Conservation (phyloP, 768 basidiomycete genomes). For the Leccinum ochraceum region DNA sequence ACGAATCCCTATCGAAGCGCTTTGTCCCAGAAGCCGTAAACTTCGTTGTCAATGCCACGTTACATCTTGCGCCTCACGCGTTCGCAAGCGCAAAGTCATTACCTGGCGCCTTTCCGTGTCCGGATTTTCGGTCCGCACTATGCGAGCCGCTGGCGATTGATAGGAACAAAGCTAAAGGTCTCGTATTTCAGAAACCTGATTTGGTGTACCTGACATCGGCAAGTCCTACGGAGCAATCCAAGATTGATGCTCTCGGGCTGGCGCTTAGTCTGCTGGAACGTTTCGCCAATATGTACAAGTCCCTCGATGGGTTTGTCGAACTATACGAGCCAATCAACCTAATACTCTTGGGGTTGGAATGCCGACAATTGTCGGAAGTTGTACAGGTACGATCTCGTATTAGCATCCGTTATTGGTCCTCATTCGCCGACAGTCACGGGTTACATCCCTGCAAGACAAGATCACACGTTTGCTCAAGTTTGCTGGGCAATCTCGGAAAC, state of each 20-base stretch:
- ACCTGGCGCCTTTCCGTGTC: constrained; percentile 72
- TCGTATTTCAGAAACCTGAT: constrained; percentile 46
- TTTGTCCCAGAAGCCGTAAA: constrained; percentile 88
- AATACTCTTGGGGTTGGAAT: constrained; percentile 56
- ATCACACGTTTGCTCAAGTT: constrained; percentile 71
- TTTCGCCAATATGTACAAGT: constrained; percentile 76
- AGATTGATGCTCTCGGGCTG: constrained; percentile 68
- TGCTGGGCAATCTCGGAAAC: constrained; percentile 66
- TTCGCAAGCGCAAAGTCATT: constrained; percentile 47
- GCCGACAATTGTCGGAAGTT: constrained; percentile 44
- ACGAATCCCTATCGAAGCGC: constrained; percentile 81
- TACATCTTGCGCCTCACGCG: constrained; percentile 70
- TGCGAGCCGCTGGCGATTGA: constrained; percentile 43
- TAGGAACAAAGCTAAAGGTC: constrained; percentile 40
- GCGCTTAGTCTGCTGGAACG: constrained; percentile 62
- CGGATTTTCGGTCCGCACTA: constrained; percentile 60
- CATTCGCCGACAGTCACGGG: constrained; percentile 43
- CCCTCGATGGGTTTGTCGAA: constrained; percentile 82
- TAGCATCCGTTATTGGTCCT: constrained; percentile 8
- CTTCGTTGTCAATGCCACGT: constrained; percentile 69
- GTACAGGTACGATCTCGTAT: constrained; percentile 51
- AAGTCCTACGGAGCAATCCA: constrained; percentile 54
- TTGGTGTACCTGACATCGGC: constrained; percentile 44
- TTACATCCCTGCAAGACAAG: constrained; percentile 48
- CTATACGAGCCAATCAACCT: constrained; percentile 68